Percentiles rank a stretch among this genome's conserved stretches.
Conservation (phyloP, 805 yeast genomes). For the Candida caryicola region DNA sequence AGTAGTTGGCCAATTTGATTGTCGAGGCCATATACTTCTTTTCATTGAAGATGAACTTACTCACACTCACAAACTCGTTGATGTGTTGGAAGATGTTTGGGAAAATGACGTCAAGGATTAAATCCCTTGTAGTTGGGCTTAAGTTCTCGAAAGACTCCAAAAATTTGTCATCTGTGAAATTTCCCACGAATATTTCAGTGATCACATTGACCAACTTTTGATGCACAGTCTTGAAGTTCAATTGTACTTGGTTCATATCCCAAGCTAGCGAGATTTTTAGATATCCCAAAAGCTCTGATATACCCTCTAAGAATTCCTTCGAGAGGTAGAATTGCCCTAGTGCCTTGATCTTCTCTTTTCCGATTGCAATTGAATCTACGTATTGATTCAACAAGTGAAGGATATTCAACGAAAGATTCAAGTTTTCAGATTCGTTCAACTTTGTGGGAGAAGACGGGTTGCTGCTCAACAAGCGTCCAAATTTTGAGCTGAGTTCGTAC, state of each 20-base stretch:
- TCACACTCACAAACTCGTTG: slow-evolving; percentile 28
- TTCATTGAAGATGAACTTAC: slow-evolving; percentile 37
- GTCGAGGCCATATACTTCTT: slow-evolving; percentile 26
- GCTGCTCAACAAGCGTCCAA: slow-evolving; percentile 32
- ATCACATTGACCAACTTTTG: slow-evolving; percentile 31
- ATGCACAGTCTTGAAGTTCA: slow-evolving; percentile 16
- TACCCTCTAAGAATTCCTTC: slow-evolving; percentile 38
- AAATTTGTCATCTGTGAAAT: slow-evolving; percentile 17
- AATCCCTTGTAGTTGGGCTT: slow-evolving; percentile 34
- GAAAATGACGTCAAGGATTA: slow-evolving; percentile 33
- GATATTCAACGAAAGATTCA: slow-evolving; percentile 28
- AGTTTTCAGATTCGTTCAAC: slow-evolving; percentile 10
- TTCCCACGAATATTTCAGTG: slow-evolving; percentile 36
- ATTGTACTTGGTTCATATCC: slow-evolving; percentile 16
- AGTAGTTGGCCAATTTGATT: slow-evolving; percentile 24
- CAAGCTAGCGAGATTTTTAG: slow-evolving; percentile 26
- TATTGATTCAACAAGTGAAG: slow-evolving; percentile 36
- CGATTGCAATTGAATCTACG: slow-evolving; percentile 27
- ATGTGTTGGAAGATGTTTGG: slow-evolving; percentile 37
- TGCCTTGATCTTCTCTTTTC: slow-evolving; percentile 22
- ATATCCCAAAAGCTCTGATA: slow-evolving; percentile 37
- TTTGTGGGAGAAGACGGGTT: slow-evolving; percentile 33
- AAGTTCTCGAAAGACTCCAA: slow-evolving; percentile 23
- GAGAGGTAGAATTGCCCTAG: slow-evolving; percentile 24
- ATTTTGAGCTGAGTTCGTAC: slow-evolving; percentile 25